Conservation (phyloP, 331 rosid genomes). For the Pyracantha coccinea region DNA sequence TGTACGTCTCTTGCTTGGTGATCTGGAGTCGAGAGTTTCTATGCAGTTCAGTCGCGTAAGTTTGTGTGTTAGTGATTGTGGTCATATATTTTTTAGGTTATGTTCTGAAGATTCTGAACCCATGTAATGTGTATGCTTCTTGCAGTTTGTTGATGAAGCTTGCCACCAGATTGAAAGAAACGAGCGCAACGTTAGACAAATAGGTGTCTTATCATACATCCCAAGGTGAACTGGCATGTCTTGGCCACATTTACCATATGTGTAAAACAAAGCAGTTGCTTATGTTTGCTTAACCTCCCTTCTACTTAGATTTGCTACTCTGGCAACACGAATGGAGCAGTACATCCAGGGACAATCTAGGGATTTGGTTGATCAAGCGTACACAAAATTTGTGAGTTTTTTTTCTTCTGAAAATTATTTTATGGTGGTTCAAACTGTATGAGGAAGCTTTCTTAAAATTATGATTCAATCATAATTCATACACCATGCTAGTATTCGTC, state of each 20-base stretch:
- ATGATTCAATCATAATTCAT: not conserved
- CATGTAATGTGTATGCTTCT: conserved; percentile 9
- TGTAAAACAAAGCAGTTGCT: not conserved
- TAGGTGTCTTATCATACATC: conserved; percentile 84
- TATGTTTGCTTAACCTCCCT: not conserved
- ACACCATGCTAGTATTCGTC: not conserved
- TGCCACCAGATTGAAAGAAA: conserved; percentile 88
- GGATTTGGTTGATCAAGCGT: conserved; percentile 99
- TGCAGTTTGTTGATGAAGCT: conserved; percentile 92
- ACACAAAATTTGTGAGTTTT: conserved; percentile 81
- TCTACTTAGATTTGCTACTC: conserved; percentile 73
- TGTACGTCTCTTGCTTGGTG: conserved; percentile 87
- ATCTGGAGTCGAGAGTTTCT: conserved; percentile 79
- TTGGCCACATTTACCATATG: not conserved
- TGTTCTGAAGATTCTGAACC: conserved; percentile 19
- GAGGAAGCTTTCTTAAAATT: not conserved
- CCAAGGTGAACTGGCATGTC: conserved; percentile 50
- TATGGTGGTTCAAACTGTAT: not conserved
- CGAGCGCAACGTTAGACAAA: conserved; percentile 77
- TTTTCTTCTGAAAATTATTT: not conserved
- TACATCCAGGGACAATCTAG: conserved; percentile 89
- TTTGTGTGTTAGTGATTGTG: conserved; percentile 5
- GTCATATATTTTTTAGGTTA: conserved; percentile 13
- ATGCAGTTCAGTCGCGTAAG: conserved; percentile 75
- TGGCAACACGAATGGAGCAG: conserved; percentile 97